phyloP scores from a whole-genome alignment of 2,329 filamentous ascomycete genomes.

The Passalora sequoiae region DNA sequence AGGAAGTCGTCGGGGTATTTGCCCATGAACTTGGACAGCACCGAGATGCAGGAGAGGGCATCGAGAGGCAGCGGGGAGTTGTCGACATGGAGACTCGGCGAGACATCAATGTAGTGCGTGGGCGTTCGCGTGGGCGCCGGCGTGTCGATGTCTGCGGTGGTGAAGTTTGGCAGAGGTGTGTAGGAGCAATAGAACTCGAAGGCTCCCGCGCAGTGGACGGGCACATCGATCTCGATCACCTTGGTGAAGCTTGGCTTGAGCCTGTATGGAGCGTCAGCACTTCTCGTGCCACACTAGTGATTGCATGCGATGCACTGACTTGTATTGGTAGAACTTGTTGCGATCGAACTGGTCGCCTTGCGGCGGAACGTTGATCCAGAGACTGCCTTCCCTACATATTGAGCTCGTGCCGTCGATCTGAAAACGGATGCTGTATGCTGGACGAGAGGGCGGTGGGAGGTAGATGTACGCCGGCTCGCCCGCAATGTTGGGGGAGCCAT shows the following conservation, averaged over 20 bases:
- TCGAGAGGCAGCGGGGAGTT: slow-evolving; percentile 72
- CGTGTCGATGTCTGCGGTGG: slow-evolving; percentile 49
- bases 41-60: slow-evolving; percentile 84
- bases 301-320: slow-evolving; percentile 59
- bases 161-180: slow-evolving; percentile 74
- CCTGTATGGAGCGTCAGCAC: slow-evolving; percentile 46
- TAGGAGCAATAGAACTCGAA: slow-evolving; percentile 95
- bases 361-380: slow-evolving; percentile 93
- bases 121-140: slow-evolving; percentile 57
- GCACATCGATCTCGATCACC: slow-evolving; percentile 82
- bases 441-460: slow-evolving; percentile 70
- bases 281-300: background rate
- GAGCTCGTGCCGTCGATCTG: slow-evolving; percentile 91
- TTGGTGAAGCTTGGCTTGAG: slow-evolving; percentile 89
- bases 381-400: slow-evolving; percentile 86
- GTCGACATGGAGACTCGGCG: slow-evolving; percentile 70
- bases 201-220: slow-evolving; percentile 74
- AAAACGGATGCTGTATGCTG: slow-evolving; percentile 73
- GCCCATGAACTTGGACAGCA: slow-evolving; percentile 98
- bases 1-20: slow-evolving; percentile 87
- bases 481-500: slow-evolving; percentile 83
- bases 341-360: slow-evolving; percentile 70
- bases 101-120: slow-evolving; percentile 89
- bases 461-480: slow-evolving; percentile 76
- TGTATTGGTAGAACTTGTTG: slow-evolving; percentile 77